phyloP scores from a whole-genome alignment of 345 rosid species.

The Physaria fendleri region DNA sequence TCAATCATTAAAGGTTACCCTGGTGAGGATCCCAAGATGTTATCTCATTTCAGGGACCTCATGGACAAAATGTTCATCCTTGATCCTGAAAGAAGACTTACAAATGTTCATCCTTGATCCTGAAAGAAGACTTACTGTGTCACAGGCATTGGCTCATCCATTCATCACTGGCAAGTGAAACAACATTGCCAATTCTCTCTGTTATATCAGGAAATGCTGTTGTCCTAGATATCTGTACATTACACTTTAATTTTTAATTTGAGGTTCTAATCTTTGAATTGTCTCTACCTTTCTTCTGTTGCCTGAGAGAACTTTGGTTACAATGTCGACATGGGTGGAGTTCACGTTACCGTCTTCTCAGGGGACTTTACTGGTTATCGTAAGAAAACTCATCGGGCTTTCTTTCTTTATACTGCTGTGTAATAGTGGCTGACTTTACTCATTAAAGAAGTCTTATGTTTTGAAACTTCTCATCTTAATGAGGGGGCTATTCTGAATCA shows the following conservation, averaged over 20 bases:
- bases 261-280: constrained; percentile 76
- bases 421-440: constrained; percentile 40
- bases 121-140: constrained; percentile 86
- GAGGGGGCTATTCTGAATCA: constrained; percentile 14
- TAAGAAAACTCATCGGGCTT: constrained; percentile 87
- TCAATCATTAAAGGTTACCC: constrained; percentile 64
- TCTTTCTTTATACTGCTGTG: constrained; percentile 37
- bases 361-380: constrained; percentile 90
- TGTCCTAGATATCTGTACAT: constrained; percentile 58
- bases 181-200: constrained; percentile 49
- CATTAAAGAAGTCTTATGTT: constrained; percentile 37
- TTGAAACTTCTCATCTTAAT: constrained; percentile 16
- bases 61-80: constrained; percentile 84
- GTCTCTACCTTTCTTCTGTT: constrained; percentile 56
- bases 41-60: constrained; percentile 85
- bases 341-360: constrained; percentile 64
- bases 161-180: constrained; percentile 99
- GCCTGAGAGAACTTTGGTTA: constrained; percentile 57
- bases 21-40: constrained; percentile 96
- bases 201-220: constrained; percentile 72
- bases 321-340: constrained; percentile 48
- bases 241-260: constrained; percentile 44
- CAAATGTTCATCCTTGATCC: too few species aligned
- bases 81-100: constrained; percentile 97
- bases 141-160: constrained; percentile 90